Conservation (phyloP, 1,284 basidiomycete species). For the Marasmius fiardii region DNA sequence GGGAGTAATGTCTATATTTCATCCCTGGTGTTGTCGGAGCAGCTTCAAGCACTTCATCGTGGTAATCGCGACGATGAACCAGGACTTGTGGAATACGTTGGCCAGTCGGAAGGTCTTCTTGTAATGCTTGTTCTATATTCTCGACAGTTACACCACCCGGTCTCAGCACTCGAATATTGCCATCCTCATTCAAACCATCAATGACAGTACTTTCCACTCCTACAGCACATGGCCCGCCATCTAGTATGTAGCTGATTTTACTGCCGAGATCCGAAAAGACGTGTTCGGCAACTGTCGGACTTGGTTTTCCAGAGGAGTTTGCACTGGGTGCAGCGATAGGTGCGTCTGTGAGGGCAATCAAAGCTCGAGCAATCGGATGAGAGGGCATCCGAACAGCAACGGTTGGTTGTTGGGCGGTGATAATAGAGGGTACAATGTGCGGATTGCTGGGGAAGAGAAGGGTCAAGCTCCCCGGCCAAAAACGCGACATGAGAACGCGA, state of each 20-base stretch:
- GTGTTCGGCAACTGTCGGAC: slow-evolving; percentile 90
- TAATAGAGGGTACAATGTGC: slow-evolving; percentile 53
- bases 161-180: slow-evolving; percentile 79
- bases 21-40: slow-evolving; percentile 97
- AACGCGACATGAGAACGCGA: slow-evolving; percentile 69
- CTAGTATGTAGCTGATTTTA: slow-evolving; percentile 78
- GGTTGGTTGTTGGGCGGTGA: slow-evolving; percentile 79
- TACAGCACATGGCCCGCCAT: slow-evolving; percentile 89
- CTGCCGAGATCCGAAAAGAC: slow-evolving; percentile 79
- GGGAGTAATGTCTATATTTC: slow-evolving; percentile 99
- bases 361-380: slow-evolving; percentile 87
- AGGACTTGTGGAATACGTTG: slow-evolving; percentile 51
- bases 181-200: slow-evolving; percentile 75
- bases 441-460: slow-evolving; percentile 82
- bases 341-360: slow-evolving; percentile 73
- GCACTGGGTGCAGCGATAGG: slow-evolving; percentile 96
- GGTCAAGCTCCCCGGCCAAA: slow-evolving; percentile 96
- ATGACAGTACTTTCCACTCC: slow-evolving; percentile 97
- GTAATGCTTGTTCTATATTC: slow-evolving; percentile 67
- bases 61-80: slow-evolving; percentile 74
- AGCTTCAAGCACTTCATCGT: slow-evolving; percentile 59
- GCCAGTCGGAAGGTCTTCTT: slow-evolving; percentile 32
- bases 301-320: slow-evolving; percentile 92
- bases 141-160: slow-evolving; percentile 95
- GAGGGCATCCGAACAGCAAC: slow-evolving; percentile 94